These are phyloP conservation scores for Trypanosoma grayi DNA, from an alignment of 208 protist genomes.

Conservation along the genomic window DNA sequence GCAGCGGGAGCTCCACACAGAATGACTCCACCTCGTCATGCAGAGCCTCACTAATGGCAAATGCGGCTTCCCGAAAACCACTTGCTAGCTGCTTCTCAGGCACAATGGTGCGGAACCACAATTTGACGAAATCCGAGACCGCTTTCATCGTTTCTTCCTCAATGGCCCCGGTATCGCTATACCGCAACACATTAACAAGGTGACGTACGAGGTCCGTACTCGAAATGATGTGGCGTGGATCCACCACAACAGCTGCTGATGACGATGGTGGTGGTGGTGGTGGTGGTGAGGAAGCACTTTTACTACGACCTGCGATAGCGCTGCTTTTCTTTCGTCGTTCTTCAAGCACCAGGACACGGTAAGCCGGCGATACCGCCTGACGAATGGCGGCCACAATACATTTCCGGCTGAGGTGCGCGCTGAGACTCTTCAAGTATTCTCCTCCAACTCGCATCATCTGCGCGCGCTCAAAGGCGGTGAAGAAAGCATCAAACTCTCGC, in stretches of 20 bases:
- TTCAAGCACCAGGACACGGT: constrained; percentile 21
- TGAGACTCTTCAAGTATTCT: constrained; percentile 22
- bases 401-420: constrained; percentile 28
- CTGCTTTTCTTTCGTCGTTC: neutral
- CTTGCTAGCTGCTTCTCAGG: constrained; percentile 16
- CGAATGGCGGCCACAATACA: constrained; percentile 33
- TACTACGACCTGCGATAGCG: neutral
- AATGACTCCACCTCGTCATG: constrained; percentile 52
- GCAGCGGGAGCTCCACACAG: constrained; percentile 38
- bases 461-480: constrained; percentile 23
- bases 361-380: constrained; percentile 20
- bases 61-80: constrained; percentile 34
- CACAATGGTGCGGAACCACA: constrained; percentile 10
- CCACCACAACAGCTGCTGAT: too few species aligned
- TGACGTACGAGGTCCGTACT: constrained; percentile 31
- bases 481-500: constrained; percentile 27
- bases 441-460: constrained; percentile 18
- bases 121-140: constrained; percentile 28
- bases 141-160: constrained; percentile 3
- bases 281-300: neutral
- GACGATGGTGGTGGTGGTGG: too few species aligned
- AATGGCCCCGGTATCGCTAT: constrained; percentile 30
- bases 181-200: constrained; percentile 54
- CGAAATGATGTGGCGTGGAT: constrained; percentile 21
- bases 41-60: constrained; percentile 41